Conservation (phyloP, 352 stramenopile species). For the Phytophthora hibernalis region DNA sequence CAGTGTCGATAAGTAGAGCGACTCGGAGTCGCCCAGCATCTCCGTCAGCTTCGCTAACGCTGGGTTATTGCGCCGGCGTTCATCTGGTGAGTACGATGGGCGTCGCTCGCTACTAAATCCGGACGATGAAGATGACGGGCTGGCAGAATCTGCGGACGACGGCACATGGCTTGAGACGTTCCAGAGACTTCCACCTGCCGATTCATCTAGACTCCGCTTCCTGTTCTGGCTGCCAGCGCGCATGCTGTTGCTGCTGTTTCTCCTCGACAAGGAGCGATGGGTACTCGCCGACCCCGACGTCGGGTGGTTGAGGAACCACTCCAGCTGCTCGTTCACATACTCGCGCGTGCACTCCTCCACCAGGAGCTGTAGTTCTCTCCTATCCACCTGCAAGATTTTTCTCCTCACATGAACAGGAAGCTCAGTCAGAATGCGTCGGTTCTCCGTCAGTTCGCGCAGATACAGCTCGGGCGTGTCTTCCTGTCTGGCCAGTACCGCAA, state of each 20-base stretch:
- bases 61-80: slow-evolving; percentile 72
- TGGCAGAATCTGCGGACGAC: slow-evolving; percentile 37
- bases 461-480: slow-evolving; percentile 83
- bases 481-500: slow-evolving; percentile 82
- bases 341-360: slow-evolving; percentile 80
- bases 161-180: slow-evolving; percentile 80
- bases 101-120: slow-evolving; percentile 40
- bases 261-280: slow-evolving; percentile 30
- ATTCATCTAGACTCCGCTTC: slow-evolving; percentile 46
- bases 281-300: slow-evolving; percentile 15
- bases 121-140: slow-evolving; percentile 30
- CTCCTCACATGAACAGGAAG: slow-evolving; percentile 83
- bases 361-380: slow-evolving; percentile 69
- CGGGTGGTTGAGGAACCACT: slow-evolving; percentile 73
- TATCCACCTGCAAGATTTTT: slow-evolving; percentile 84
- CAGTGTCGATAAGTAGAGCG: slow-evolving; percentile 80
- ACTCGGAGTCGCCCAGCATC: slow-evolving; percentile 85
- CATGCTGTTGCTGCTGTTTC: slow-evolving; percentile 35
- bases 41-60: slow-evolving; percentile 71
- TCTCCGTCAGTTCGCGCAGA: slow-evolving; percentile 82
- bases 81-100: slow-evolving; percentile 55
- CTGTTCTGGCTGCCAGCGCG: slow-evolving; percentile 24
- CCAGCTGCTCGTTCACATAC: slow-evolving; percentile 70
- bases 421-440: slow-evolving; percentile 78
- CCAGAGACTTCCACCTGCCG: slow-evolving; percentile 52